Evolutionary conservation across 331 rosid genomes (phyloP), one percentile per base, ranked within the genome.

Genomic region (Acacia pycnantha): DNA sequence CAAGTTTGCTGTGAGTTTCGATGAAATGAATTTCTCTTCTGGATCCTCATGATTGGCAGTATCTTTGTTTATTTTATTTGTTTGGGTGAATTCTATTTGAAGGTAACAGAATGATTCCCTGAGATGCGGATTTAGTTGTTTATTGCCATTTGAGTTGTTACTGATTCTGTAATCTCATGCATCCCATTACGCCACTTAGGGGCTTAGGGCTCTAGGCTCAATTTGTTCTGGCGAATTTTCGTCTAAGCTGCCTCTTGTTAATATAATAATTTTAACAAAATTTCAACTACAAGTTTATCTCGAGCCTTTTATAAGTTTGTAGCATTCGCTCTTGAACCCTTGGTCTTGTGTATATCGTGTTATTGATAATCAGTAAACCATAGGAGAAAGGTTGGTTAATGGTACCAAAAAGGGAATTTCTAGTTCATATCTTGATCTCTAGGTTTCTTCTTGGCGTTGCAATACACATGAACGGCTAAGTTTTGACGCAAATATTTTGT

Each of bases 1-100:
- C 85, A 95, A 95, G 82, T 91, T 95, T 72, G 99, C 98, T 19
- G 98, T 95, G 79, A 83, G 85, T 51, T 70, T 35, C 41, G 27
- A 33, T 19, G 50, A 48, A 24, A 67, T 50, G 14, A 54, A n/a
- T 9, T 78, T 46, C 48, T 64, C 40, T 46, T 11, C 40, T 44
- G 1, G 33, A 29, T 48, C 19, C 76, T 16, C 13, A 11, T 24
- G 21, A n/a, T 54, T 54, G 62, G 62, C 62, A 54, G 27, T 21
- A 54, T 54, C 11, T 54, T 54, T 54, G 24, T n/a, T 21, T 21
- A 21, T 18, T 33, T 37, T 65, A 33, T 35, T 11, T 2, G 29
- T 26, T 2, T 35, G n/a, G 46, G 10, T 75, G 68, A 10, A 54
- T 56, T 54, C 13, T 53, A 74, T n/a, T 6, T 56, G 16, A 46